phyloP scores from a whole-genome alignment of 345 rosid genomes.

The Balakata baccata region DNA sequence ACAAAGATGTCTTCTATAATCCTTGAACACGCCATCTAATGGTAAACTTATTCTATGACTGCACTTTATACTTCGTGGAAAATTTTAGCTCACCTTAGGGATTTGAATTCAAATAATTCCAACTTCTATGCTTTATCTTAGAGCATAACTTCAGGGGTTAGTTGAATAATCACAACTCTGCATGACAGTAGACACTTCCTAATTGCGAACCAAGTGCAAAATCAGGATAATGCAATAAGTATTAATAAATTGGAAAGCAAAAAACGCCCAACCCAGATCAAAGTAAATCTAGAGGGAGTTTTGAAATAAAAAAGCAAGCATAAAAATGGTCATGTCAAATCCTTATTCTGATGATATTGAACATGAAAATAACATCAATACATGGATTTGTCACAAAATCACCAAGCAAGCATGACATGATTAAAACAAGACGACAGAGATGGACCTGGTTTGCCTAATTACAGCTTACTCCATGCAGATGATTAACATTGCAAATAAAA shows the following conservation, averaged over 20 bases:
- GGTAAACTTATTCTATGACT: background rate
- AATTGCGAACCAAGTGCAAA: background rate
- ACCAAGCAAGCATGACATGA: background rate
- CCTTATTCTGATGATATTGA: conserved; percentile 6
- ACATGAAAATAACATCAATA: background rate
- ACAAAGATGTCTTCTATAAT: background rate
- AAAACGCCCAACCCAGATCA: background rate
- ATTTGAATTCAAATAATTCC: background rate
- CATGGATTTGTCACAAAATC: conserved; percentile 2
- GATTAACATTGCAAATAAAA: background rate
- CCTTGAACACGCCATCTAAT: background rate
- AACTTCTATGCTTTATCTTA: background rate
- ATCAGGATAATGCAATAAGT: background rate
- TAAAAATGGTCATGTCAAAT: background rate
- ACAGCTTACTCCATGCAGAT: background rate
- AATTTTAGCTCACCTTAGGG: background rate
- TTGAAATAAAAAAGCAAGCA: background rate
- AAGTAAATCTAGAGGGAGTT: background rate
- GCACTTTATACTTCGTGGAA: background rate
- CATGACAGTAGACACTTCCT: background rate
- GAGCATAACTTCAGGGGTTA: background rate
- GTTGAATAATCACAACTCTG: background rate
- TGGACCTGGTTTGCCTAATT: background rate
- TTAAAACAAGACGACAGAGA: background rate
- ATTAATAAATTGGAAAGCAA: background rate